phyloP scores from a whole-genome alignment of 225 moss, liverwort and hornwort species.

The Thuidium tamariscinum region DNA sequence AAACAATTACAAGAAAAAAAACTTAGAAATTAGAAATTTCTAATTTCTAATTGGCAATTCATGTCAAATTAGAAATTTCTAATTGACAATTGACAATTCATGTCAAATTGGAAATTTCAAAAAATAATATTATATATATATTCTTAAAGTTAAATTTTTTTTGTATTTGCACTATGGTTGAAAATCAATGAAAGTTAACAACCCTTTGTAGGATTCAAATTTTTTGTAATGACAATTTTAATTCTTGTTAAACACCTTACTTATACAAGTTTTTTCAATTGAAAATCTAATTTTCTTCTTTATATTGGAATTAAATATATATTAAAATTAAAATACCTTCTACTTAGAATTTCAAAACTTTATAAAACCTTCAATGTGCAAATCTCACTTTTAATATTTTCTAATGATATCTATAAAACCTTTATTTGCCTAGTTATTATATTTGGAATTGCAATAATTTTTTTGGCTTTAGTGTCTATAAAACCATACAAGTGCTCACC shows the following conservation, averaged over 20 bases:
- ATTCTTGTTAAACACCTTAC: neutral
- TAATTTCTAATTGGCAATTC: no score
- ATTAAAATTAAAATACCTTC: neutral
- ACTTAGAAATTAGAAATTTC: no score
- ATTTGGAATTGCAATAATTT: neutral
- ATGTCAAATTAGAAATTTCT: no score
- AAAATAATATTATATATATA: no score
- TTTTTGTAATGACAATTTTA: no score
- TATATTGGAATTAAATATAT: neutral
- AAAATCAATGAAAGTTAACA: no score
- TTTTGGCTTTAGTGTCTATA: neutral
- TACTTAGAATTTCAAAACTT: neutral
- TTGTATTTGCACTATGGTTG: no score
- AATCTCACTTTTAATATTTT: neutral
- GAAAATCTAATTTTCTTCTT: accelerated
- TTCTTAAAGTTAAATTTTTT: no score
- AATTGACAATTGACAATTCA: no score
- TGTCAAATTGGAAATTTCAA: no score
- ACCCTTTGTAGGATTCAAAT: no score
- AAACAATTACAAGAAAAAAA: no score
- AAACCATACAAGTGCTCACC: accelerated
- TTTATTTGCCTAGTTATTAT: neutral
- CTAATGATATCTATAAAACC: neutral
- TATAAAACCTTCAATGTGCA: neutral
- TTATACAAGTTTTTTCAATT: neutral